phyloP scores from a whole-genome alignment of 768 basidiomycete genomes.

The Russula earlei region DNA sequence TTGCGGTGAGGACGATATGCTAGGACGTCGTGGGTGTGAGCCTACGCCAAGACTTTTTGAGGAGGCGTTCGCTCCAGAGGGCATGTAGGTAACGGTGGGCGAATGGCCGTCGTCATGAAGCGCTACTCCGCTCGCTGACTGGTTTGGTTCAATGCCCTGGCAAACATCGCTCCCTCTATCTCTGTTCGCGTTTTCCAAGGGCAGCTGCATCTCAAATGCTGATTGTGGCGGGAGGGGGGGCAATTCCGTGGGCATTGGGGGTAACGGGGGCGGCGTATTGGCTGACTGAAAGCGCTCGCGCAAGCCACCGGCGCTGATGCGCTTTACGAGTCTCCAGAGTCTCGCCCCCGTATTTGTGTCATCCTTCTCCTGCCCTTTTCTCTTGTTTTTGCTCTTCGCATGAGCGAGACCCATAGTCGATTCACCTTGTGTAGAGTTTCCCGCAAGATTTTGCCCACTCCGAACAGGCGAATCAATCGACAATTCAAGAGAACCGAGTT shows the following conservation, averaged over 20 bases:
- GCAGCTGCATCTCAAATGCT: conserved; percentile 23
- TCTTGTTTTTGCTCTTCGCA: conserved; percentile 14
- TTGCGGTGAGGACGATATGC: conserved; percentile 52
- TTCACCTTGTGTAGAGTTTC: neutral
- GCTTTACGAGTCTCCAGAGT: conserved; percentile 62
- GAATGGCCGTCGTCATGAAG: conserved; percentile 8
- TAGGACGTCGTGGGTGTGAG: conserved; percentile 27
- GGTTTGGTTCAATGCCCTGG: conserved; percentile 23
- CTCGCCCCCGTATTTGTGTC: conserved; percentile 30
- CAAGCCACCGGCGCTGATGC: conserved; percentile 54
- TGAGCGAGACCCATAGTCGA: neutral
- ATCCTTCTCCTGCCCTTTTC: conserved; percentile 23
- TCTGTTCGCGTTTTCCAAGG: neutral
- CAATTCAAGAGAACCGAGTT: conserved; percentile 8
- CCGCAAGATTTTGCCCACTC: neutral
- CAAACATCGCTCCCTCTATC: conserved; percentile 5
- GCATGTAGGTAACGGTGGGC: conserved; percentile 15
- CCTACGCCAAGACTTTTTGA: neutral
- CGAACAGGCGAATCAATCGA: neutral
- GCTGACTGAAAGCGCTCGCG: conserved; percentile 41
- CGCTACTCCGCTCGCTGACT: conserved; percentile 23
- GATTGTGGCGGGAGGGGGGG: conserved; percentile 11
- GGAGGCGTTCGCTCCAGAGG: conserved; percentile 4
- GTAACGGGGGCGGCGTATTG: conserved; percentile 44
- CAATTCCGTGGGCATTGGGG: conserved; percentile 44